phyloP scores from a whole-genome alignment of 169 alveolate species.

The Eimeria maxima region DNA sequence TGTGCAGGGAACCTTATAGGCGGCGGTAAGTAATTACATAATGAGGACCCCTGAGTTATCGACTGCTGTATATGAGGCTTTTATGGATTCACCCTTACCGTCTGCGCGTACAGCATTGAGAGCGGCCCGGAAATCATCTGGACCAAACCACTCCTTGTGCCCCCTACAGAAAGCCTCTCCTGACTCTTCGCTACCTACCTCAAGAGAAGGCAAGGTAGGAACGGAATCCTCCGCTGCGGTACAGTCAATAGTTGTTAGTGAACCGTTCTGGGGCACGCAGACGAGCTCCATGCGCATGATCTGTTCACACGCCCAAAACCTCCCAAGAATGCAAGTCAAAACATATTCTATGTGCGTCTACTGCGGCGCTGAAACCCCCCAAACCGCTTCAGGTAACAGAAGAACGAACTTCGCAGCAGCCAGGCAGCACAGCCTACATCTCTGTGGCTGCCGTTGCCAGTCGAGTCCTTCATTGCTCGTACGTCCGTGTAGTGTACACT shows the following conservation, averaged over 20 bases:
- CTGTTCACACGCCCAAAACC: not conserved
- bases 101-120: not conserved
- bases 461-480: not conserved
- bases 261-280: not conserved
- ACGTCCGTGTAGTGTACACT: slow-evolving; percentile 35
- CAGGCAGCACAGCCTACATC: not conserved
- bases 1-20: not conserved
- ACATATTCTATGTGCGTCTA: no score
- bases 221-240: not conserved
- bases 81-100: not conserved
- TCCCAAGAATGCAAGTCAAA: not conserved
- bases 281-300: slow-evolving; percentile 46
- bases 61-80: not conserved
- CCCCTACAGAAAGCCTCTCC: slow-evolving; percentile 72
- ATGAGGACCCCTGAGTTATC: not conserved
- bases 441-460: slow-evolving; percentile 23
- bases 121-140: slow-evolving; percentile 27
- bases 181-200: slow-evolving; percentile 53
- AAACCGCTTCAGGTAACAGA: not conserved
- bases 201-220: slow-evolving; percentile 52
- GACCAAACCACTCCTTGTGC: slow-evolving; percentile 14
- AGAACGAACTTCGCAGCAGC: not conserved
- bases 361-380: not conserved
- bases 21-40: not conserved
- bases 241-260: not conserved